A percentile compares a stretch with the other conserved stretches of the same genome.
These are phyloP conservation scores for Gossypium gossypioides DNA, from an alignment of 441 rosid genomes.

Conservation along the genomic window DNA sequence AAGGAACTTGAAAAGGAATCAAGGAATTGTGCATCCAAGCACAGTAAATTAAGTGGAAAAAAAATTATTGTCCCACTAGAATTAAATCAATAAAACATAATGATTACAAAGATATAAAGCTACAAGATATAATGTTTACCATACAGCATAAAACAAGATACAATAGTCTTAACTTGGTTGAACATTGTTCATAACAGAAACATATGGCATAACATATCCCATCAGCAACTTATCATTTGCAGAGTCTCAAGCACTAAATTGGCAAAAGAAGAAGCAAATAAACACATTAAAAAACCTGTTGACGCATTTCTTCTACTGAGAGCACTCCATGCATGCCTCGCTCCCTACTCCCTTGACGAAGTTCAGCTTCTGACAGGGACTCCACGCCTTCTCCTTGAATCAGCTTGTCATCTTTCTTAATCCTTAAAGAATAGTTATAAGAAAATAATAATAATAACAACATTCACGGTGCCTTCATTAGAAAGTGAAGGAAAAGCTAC, in stretches of 20 bases:
- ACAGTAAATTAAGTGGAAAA: neutral
- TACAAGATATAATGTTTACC: neutral
- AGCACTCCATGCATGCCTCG: slow-evolving; percentile 80
- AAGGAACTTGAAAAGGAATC: neutral
- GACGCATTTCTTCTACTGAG: slow-evolving; percentile 84
- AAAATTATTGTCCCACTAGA: neutral
- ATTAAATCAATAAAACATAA: neutral
- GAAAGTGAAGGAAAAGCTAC: neutral
- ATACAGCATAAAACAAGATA: neutral
- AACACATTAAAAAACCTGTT: slow-evolving; percentile 42
- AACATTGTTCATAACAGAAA: neutral
- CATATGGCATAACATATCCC: neutral
- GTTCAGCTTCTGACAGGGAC: slow-evolving; percentile 83
- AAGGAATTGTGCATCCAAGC: neutral
- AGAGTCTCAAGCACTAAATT: neutral
- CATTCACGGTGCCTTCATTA: neutral
- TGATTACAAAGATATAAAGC: neutral
- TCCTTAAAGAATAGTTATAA: slow-evolving; percentile 31
- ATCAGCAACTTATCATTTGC: neutral
- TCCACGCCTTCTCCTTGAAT: slow-evolving; percentile 85
- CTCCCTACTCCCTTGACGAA: slow-evolving; percentile 83
- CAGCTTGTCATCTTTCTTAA: slow-evolving; percentile 85
- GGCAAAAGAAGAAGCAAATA: neutral
- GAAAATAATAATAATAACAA: neutral
- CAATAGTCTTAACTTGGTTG: neutral